Evolutionary conservation across 2,329 filamentous ascomycete species (phyloP).

Genomic region (Alternaria burnsii): DNA sequence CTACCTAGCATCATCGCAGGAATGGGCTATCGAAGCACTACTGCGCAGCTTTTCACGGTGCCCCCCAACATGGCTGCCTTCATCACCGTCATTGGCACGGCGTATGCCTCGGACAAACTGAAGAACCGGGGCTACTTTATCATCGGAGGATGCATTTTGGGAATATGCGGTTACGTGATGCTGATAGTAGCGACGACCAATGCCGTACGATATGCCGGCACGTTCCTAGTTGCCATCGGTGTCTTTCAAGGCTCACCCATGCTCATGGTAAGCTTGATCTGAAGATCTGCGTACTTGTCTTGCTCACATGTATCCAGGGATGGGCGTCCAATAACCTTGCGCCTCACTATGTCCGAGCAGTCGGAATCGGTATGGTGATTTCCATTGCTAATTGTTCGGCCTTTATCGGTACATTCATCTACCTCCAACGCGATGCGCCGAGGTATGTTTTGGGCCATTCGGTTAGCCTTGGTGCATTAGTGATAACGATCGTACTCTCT

Average conservation of each 20-base stretch:
- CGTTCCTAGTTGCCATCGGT: conserved; percentile 54
- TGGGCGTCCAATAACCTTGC: conserved; percentile 56
- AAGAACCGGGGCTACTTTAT: conserved; percentile 57
- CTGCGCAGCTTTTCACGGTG: conserved; percentile 51
- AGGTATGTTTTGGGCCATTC: conserved; percentile 33
- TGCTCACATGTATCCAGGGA: conserved; percentile 28
- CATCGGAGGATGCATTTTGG: conserved; percentile 58
- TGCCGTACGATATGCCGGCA: conserved; percentile 50
- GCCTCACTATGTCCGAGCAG: conserved; percentile 66
- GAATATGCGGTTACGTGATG: conserved; percentile 62
- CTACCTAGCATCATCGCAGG: conserved; percentile 51
- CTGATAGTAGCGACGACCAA: conserved; percentile 55
- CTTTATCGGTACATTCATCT: conserved; percentile 62
- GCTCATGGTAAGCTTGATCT: conserved; percentile 41
- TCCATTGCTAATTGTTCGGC: conserved; percentile 60
- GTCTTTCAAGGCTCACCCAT: conserved; percentile 52
- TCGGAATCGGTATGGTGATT: conserved; percentile 59
- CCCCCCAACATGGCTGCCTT: conserved; percentile 56
- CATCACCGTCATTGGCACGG: conserved; percentile 46
- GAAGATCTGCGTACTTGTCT: not conserved
- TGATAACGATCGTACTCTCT: conserved; percentile 32
- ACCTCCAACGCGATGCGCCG: conserved; percentile 55
- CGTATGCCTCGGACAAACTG: conserved; percentile 57
- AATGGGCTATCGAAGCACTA: conserved; percentile 51
- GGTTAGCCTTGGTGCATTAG: conserved; percentile 38